Conservation (phyloP, 1,284 basidiomycete species). For the Coniferiporia sulphurascens region DNA sequence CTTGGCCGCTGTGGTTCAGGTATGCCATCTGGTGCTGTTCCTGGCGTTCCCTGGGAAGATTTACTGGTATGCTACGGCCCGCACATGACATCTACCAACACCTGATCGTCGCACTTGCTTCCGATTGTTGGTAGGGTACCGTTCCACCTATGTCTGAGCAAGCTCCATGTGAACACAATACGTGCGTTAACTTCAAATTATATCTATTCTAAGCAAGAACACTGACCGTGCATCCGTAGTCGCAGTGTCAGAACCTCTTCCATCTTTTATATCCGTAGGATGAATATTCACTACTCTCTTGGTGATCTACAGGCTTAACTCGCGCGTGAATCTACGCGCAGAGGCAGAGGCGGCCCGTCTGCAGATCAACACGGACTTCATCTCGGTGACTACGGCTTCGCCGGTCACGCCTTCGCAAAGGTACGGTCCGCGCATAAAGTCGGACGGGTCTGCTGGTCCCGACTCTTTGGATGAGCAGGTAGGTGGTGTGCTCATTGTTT, state of each 20-base stretch:
- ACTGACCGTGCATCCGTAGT: background rate
- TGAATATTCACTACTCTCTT: background rate
- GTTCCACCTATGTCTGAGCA: constrained; percentile 11
- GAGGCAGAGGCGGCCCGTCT: background rate
- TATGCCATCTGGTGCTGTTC: background rate
- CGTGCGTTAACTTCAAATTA: background rate
- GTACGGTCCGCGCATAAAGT: background rate
- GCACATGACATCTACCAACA: background rate
- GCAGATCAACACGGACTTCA: background rate
- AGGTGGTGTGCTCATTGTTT: background rate
- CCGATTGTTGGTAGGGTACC: constrained; percentile 2
- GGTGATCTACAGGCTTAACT: constrained; percentile 1
- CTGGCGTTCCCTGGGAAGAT: background rate
- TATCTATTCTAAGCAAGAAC: background rate
- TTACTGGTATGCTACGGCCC: constrained; percentile 1
- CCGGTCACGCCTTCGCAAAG: constrained; percentile 3
- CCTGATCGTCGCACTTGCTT: background rate
- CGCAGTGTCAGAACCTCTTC: constrained; percentile 7
- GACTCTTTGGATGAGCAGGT: background rate
- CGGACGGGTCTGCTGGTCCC: background rate
- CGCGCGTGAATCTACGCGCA: background rate
- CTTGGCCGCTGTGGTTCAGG: constrained; percentile 4
- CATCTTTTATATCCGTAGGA: background rate
- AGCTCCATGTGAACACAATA: constrained; percentile 13
- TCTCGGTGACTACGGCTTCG: background rate